Evolutionary conservation across 2,329 filamentous ascomycete genomes (phyloP).

Genomic region (Colletotrichum tanaceti): DNA sequence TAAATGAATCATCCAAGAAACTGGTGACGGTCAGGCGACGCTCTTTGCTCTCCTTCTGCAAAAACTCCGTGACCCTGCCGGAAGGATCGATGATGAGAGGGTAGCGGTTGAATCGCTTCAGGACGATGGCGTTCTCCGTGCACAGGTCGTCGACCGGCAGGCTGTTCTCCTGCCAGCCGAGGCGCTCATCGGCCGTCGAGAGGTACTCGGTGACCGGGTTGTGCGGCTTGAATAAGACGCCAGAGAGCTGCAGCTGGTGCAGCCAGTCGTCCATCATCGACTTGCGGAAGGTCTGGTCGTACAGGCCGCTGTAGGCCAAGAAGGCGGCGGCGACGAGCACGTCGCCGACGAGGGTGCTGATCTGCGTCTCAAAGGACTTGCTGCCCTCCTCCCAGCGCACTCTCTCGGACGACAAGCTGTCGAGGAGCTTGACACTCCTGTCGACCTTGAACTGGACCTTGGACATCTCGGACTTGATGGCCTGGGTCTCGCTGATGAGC

Average conservation of each 20-base stretch:
- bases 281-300: slow-evolving; percentile 98
- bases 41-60: slow-evolving; percentile 94
- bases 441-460: slow-evolving; percentile 98
- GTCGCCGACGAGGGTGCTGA: slow-evolving; percentile 94
- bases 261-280: slow-evolving; percentile 98
- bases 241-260: slow-evolving; percentile 91
- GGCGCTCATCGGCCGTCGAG: slow-evolving; percentile 93
- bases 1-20: slow-evolving; percentile 97
- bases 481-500: slow-evolving; percentile 95
- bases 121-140: slow-evolving; percentile 97
- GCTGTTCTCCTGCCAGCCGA: slow-evolving; percentile 94
- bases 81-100: slow-evolving; percentile 98
- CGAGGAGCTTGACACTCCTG: slow-evolving; percentile 91
- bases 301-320: slow-evolving; percentile 95
- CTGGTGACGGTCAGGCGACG: slow-evolving; percentile 95
- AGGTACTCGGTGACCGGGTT: slow-evolving; percentile 97
- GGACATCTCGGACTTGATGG: slow-evolving; percentile 97
- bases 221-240: slow-evolving; percentile 90
- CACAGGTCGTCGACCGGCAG: slow-evolving; percentile 96
- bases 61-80: slow-evolving; percentile 91
- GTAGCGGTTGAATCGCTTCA: slow-evolving; percentile 98
- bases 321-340: slow-evolving; percentile 97
- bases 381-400: slow-evolving; percentile 96
- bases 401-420: slow-evolving; percentile 94
- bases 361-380: slow-evolving; percentile 98